phyloP scores from a whole-genome alignment of 2,329 filamentous ascomycete genomes.

The Cercospora sp. region DNA sequence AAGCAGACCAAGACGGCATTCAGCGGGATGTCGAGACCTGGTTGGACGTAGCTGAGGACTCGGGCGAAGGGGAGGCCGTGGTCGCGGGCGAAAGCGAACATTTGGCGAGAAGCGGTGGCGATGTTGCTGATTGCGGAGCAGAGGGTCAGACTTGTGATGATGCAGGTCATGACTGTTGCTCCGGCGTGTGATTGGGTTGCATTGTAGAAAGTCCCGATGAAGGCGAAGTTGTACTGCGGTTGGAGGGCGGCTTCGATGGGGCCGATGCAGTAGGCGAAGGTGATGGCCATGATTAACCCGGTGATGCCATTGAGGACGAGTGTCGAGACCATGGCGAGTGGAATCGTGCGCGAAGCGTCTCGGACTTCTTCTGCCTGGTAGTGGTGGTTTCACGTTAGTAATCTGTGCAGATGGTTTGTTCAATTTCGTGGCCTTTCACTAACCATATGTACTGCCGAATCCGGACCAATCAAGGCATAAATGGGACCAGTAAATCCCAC shows the following conservation, averaged over 20 bases:
- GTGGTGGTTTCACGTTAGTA: not conserved
- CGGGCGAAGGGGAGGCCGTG: slow-evolving; percentile 43
- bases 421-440: not conserved
- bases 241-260: slow-evolving; percentile 37
- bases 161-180: slow-evolving; percentile 36
- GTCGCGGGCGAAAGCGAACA: slow-evolving; percentile 48
- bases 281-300: slow-evolving; percentile 45
- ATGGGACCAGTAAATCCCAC: slow-evolving; percentile 30
- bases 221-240: slow-evolving; percentile 29
- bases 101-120: slow-evolving; percentile 45
- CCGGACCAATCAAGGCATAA: slow-evolving; percentile 28
- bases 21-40: slow-evolving; percentile 31
- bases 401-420: not conserved
- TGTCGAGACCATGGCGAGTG: slow-evolving; percentile 45
- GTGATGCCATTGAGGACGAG: slow-evolving; percentile 44
- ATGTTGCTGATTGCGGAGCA: slow-evolving; percentile 42
- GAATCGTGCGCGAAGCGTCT: slow-evolving; percentile 37
- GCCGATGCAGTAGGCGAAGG: slow-evolving; percentile 41
- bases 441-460: slow-evolving; percentile 29
- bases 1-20: slow-evolving; percentile 33
- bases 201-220: slow-evolving; percentile 41
- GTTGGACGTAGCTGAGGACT: slow-evolving; percentile 29
- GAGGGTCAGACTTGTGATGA: slow-evolving; percentile 44
- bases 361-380: slow-evolving; percentile 33
- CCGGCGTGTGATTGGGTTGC: slow-evolving; percentile 40